Evolutionary conservation across 2,329 filamentous ascomycete genomes (phyloP).

Genomic region (Fragosphaeria purpurea): DNA sequence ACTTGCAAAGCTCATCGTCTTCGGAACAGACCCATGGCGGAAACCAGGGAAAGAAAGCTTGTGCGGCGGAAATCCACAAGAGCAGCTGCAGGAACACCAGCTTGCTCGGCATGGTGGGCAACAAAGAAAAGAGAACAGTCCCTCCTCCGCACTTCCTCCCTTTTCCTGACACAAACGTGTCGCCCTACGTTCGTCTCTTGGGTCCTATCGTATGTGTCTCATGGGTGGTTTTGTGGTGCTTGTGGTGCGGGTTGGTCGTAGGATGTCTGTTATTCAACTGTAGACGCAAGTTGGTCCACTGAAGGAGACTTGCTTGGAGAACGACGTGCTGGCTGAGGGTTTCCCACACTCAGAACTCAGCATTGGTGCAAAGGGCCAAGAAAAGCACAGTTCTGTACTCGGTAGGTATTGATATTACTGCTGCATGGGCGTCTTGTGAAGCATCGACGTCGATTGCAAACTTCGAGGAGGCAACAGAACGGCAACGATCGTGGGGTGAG

Average conservation of each 20-base stretch:
- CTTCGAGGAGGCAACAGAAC: no score
- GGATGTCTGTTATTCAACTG: no score
- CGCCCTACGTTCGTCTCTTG: no score
- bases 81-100: slow-evolving; percentile 34
- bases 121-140: not conserved
- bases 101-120: slow-evolving; percentile 29
- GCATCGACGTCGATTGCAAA: no score
- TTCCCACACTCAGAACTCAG: not conserved
- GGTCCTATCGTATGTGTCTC: no score
- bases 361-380: not conserved
- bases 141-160: not conserved
- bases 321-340: not conserved
- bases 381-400: not conserved
- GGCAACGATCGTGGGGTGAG: no score
- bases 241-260: no score
- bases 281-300: slow-evolving; percentile 10
- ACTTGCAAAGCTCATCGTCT: slow-evolving; percentile 18
- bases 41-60: slow-evolving; percentile 39
- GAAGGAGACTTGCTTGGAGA: slow-evolving; percentile 11
- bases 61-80: slow-evolving; percentile 34
- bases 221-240: no score
- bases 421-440: no score
- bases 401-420: no score
- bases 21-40: slow-evolving; percentile 21
- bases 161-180: no score